A percentile compares a stretch with the other conserved stretches of the same genome.
These are phyloP conservation scores for Axilococcus clingmanii DNA, from an alignment of 139 green algal genomes.

Conservation along the genomic window DNA sequence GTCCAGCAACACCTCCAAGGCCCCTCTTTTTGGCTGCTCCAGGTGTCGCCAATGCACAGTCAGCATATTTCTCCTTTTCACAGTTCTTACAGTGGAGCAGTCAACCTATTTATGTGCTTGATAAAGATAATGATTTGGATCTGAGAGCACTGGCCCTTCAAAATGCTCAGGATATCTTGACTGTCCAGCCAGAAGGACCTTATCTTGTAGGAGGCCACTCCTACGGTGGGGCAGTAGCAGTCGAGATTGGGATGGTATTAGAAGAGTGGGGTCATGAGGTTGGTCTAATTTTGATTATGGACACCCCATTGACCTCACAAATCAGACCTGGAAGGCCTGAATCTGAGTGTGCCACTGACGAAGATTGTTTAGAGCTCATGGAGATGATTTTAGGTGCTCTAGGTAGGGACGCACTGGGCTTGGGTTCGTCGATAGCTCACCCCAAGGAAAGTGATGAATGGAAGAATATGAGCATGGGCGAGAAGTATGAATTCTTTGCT, in stretches of 20 bases:
- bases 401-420: conserved; percentile 63
- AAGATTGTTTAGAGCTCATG: conserved; percentile 77
- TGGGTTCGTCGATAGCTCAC: conserved; percentile 65
- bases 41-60: conserved; percentile 82
- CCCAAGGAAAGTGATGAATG: conserved; percentile 72
- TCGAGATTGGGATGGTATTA: conserved; percentile 72
- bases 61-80: conserved; percentile 64
- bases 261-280: conserved; percentile 71
- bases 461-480: conserved; percentile 51
- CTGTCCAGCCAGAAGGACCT: conserved; percentile 61
- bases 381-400: conserved; percentile 87
- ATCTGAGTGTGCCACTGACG: conserved; percentile 43
- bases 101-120: conserved; percentile 82
- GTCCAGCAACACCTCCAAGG: conserved; percentile 21
- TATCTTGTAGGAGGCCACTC: conserved; percentile 81
- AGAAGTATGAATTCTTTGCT: conserved; percentile 79
- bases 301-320: conserved; percentile 60
- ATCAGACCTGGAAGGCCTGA: conserved; percentile 47
- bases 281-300: conserved; percentile 71
- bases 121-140: conserved; percentile 87
- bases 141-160: conserved; percentile 43
- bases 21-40: conserved; percentile 80
- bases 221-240: conserved; percentile 64
- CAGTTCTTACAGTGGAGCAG: conserved; percentile 45
- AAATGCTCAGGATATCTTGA: conserved; percentile 70